Evolutionary conservation across 2,329 filamentous ascomycete genomes (phyloP).

Genomic region (Diaporthe humulicola): DNA sequence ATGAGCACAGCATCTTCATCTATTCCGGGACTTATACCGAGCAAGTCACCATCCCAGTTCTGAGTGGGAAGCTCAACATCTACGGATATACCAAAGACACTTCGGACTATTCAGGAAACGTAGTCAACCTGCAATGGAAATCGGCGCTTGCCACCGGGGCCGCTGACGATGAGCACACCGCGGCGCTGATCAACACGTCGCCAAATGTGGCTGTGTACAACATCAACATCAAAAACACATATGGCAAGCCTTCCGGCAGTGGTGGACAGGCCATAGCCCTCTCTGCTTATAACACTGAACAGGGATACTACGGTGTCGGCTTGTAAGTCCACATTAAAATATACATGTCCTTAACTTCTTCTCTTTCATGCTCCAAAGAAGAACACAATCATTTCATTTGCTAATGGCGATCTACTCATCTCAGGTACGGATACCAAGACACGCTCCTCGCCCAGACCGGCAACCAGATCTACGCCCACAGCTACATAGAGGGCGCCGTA

Average conservation of each 20-base stretch:
- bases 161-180: conserved; percentile 48
- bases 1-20: conserved; percentile 38
- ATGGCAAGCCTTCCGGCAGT: conserved; percentile 55
- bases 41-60: conserved; percentile 65
- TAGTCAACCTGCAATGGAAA: conserved; percentile 46
- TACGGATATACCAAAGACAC: conserved; percentile 66
- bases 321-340: conserved; percentile 49
- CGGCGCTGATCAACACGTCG: conserved; percentile 60
- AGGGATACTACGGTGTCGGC: conserved; percentile 69
- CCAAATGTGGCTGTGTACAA: conserved; percentile 67
- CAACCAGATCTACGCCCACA: conserved; percentile 65
- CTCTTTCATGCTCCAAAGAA: not conserved
- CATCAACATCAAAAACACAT: conserved; percentile 65
- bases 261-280: conserved; percentile 63
- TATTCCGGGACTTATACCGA: conserved; percentile 67
- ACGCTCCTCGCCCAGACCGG: conserved; percentile 65
- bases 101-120: conserved; percentile 61
- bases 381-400: not conserved
- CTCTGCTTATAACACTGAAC: conserved; percentile 61
- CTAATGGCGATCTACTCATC: not conserved
- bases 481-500: conserved; percentile 67
- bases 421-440: conserved; percentile 65
- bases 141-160: conserved; percentile 35
- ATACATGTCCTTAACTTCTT: no score
- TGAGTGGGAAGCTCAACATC: conserved; percentile 63